A percentile compares a stretch with the other conserved stretches of the same genome.
Conservation (phyloP, 2,329 filamentous ascomycete species). For the Colletotrichum sp. region DNA sequence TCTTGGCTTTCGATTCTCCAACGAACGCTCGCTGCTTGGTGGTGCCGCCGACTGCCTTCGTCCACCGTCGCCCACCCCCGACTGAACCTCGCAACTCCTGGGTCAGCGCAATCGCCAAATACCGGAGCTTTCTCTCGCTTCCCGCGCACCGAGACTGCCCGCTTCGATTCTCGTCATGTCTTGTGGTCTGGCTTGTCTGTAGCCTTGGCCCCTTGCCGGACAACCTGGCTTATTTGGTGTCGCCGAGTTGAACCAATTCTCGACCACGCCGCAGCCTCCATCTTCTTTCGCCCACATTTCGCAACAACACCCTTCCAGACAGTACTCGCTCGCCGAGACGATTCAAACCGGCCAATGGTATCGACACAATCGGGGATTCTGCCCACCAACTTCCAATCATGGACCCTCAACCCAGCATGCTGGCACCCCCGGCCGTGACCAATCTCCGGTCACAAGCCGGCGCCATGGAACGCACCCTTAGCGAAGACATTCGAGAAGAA, state of each 20-base stretch:
- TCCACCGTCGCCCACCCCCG: neutral
- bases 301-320: neutral
- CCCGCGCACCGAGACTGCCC: neutral
- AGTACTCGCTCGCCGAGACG: constrained; percentile 16
- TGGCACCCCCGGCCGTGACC: constrained; percentile 59
- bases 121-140: neutral
- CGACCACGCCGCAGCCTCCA: neutral
- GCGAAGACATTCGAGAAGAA: constrained; percentile 90
- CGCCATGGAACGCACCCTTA: constrained; percentile 71
- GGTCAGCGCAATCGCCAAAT: neutral
- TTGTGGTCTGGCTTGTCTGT: constrained; percentile 46
- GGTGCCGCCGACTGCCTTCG: neutral
- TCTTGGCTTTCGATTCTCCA: neutral
- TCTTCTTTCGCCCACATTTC: neutral
- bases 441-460: constrained; percentile 55
- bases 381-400: constrained; percentile 39
- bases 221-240: constrained; percentile 24
- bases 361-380: constrained; percentile 31
- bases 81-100: neutral
- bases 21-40: neutral
- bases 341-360: constrained; percentile 33
- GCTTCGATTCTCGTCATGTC: constrained; percentile 44
- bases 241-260: constrained; percentile 4
- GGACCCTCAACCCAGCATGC: constrained; percentile 46
- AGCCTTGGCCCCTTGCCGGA: constrained; percentile 55